Evolutionary conservation across 164 flowering plant species (phyloP), one percentile per base, ranked within the genome.

Genomic region (Umbilicus rupestris): DNA sequence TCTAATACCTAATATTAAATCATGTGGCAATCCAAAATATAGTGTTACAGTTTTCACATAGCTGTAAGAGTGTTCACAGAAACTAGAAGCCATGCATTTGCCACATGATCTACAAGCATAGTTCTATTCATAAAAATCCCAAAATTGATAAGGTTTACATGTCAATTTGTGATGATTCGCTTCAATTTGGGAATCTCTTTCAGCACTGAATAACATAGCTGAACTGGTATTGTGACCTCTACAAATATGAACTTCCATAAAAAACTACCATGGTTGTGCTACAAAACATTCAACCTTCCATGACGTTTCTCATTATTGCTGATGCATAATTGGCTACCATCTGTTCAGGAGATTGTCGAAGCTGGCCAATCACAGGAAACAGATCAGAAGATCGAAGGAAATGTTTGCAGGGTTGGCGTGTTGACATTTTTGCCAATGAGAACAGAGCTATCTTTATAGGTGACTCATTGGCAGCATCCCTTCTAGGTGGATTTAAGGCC

Each of bases 391-490:
- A 83, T 22, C 80, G 81, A 6, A 95, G 76, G 71, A 78, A 86
- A 29, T 85, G 84, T 44, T 85, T 77, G 74, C 99, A 95, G 17
- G 79, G 88, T 1, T 72, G 71, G 69, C 90, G 82, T 1, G 86
- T 71, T 55, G 89, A 88, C 97, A 92, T 95, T 80, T 90, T 95
- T 39, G 85, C 96, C 71, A 95, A 74, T 12, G 99, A 82, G 65
- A 92, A 88, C n/a, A 95, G 82, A 55, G 92, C 96, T 66, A 92
- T 90, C 78, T 88, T 92, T 39, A 95, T 69, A 28, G 99, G 97
- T 8, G 99, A 95, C 70, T 95, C 97, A 26, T 78, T 87, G 20
- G 81, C 81, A 22, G 87, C 81, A 69, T 90, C 97, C 69, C 67
- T 85, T 77, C 84, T 82, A 42, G 80, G 77, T 4, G 97, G 97